These are phyloP conservation scores for Angomonas ambiguus DNA, from an alignment of 208 protist genomes.

Conservation along the genomic window DNA sequence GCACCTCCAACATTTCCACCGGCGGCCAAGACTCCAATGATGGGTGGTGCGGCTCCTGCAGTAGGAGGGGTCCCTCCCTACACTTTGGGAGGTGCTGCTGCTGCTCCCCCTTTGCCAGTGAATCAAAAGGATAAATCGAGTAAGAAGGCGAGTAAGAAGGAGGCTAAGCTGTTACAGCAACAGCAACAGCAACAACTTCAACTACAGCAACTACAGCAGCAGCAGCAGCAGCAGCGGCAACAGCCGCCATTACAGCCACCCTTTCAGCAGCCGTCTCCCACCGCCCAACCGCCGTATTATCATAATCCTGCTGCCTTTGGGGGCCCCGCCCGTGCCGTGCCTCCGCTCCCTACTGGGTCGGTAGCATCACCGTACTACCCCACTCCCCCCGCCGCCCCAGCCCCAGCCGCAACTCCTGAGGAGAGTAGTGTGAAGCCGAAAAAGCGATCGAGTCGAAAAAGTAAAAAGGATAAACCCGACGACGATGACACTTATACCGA, in stretches of 20 bases:
- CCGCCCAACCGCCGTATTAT: background rate
- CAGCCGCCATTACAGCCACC: background rate
- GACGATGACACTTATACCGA: slow-evolving; percentile 15
- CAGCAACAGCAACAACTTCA: slow-evolving; percentile 7
- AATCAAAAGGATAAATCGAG: background rate
- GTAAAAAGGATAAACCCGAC: background rate
- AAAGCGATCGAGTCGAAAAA: slow-evolving; percentile 3
- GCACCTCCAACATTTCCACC: background rate
- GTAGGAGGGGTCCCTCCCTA: background rate
- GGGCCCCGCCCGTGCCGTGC: no score
- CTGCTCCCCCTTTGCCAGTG: background rate
- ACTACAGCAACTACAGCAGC: background rate
- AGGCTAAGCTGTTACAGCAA: background rate
- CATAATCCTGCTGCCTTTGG: background rate
- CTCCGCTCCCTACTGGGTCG: no score
- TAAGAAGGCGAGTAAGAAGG: background rate
- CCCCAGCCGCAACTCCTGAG: background rate
- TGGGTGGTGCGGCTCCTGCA: no score
- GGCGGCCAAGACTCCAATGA: no score
- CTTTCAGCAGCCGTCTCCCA: background rate
- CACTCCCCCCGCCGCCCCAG: background rate
- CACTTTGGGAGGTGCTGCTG: background rate
- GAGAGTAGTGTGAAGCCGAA: background rate
- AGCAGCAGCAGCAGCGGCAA: slow-evolving; percentile 8
- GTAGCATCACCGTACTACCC: background rate